Evolutionary conservation across 192 early-diverging fungal genomes (phyloP).

Genomic region (Backusella sp.): DNA sequence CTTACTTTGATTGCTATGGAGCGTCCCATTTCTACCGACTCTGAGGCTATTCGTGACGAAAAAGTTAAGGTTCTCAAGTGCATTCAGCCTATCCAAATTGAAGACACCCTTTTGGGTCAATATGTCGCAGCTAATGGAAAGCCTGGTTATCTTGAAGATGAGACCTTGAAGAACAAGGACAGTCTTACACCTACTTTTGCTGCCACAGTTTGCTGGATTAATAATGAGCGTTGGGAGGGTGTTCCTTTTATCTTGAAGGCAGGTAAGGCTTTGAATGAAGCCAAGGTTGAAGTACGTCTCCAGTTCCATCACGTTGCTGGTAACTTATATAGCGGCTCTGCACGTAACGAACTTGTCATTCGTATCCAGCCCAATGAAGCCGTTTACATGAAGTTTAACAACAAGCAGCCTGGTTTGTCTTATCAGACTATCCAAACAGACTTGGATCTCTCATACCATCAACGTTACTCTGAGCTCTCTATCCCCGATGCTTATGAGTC

Average conservation of each 20-base stretch:
- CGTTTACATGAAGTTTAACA: conserved; percentile 95
- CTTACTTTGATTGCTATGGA: conserved; percentile 95
- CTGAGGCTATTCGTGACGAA: conserved; percentile 94
- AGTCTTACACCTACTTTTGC: conserved; percentile 92
- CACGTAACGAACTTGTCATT: conserved; percentile 95
- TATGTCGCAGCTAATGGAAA: conserved; percentile 82
- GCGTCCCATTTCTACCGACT: conserved; percentile 78
- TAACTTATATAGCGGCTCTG: conserved; percentile 69
- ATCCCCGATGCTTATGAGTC: conserved; percentile 99
- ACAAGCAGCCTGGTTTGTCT: conserved; percentile 91
- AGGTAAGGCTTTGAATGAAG: conserved; percentile 89
- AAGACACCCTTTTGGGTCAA: conserved; percentile 90
- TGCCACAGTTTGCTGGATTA: conserved; percentile 80
- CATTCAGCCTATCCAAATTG: conserved; percentile 71
- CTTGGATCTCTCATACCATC: conserved; percentile 89
- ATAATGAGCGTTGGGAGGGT: conserved; percentile 95
- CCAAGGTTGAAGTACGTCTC: conserved; percentile 93
- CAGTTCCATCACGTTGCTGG: conserved; percentile 94
- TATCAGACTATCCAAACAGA: conserved; percentile 84
- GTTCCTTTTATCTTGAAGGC: conserved; percentile 88
- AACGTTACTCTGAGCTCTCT: conserved; percentile 81
- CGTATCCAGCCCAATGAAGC: conserved; percentile 95
- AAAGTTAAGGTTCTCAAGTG: conserved; percentile 84
- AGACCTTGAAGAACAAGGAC: conserved; percentile 70
- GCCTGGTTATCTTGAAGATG: conserved; percentile 94